These are phyloP conservation scores for Opeltia flavorubescens DNA, from an alignment of 495 filamentous ascomycete species.

Conservation along the genomic window DNA sequence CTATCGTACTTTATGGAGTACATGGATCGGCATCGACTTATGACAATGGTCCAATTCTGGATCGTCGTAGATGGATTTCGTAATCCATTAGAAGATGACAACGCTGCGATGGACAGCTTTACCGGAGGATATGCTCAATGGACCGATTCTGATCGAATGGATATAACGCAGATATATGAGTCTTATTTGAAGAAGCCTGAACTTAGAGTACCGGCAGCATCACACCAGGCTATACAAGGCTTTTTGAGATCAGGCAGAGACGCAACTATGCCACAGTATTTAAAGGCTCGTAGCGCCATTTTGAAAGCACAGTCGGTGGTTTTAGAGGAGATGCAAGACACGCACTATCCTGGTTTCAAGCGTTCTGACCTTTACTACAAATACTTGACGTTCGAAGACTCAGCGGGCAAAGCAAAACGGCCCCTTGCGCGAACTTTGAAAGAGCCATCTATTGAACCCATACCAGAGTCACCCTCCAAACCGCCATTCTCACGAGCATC, in stretches of 20 bases:
- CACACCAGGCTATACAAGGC: constrained; percentile 50
- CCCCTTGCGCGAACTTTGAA: constrained; percentile 18
- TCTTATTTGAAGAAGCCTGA: constrained; percentile 74
- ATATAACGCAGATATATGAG: constrained; percentile 80
- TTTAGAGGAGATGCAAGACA: constrained; percentile 66
- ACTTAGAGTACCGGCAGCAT: constrained; percentile 56
- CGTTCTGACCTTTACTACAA: constrained; percentile 91
- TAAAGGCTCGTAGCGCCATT: constrained; percentile 67
- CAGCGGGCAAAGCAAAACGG: constrained; percentile 30
- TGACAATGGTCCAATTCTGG: constrained; percentile 94
- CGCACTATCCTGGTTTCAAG: constrained; percentile 73
- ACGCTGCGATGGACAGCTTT: constrained; percentile 49
- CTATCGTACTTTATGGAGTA: constrained; percentile 99
- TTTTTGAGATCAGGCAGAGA: constrained; percentile 66
- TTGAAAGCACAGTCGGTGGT: constrained; percentile 69
- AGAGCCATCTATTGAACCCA: constrained; percentile 12
- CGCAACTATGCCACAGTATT: constrained; percentile 70
- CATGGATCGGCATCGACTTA: constrained; percentile 82
- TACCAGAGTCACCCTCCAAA: constrained; percentile 17
- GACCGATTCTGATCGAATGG: constrained; percentile 72
- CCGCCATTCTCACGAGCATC: constrained; percentile 29
- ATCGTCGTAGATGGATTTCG: constrained; percentile 94
- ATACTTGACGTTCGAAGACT: constrained; percentile 79
- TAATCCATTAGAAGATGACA: constrained; percentile 88
- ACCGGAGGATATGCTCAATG: constrained; percentile 51